Conservation (phyloP, 495 filamentous ascomycete species). For the Aspergillus bridgeri region DNA sequence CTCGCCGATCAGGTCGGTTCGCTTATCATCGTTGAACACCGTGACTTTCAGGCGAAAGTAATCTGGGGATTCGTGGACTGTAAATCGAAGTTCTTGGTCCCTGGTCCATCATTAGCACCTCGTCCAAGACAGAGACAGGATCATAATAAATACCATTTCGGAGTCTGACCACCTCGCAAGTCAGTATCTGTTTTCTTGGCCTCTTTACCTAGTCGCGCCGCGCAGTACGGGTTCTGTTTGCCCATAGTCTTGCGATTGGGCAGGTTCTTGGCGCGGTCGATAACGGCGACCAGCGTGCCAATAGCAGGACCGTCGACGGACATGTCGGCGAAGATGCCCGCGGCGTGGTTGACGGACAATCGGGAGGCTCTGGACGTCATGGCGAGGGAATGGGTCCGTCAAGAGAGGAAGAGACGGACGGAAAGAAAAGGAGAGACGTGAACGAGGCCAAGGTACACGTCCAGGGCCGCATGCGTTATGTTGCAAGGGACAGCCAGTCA, state of each 20-base stretch:
- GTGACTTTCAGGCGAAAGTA: slow-evolving; percentile 93
- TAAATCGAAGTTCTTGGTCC: slow-evolving; percentile 97
- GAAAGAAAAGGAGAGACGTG: slow-evolving; percentile 18
- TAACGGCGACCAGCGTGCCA: slow-evolving; percentile 84
- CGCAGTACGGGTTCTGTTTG: slow-evolving; percentile 98
- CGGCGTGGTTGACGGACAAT: slow-evolving; percentile 61
- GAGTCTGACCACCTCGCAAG: slow-evolving; percentile 90
- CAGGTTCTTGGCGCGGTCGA: slow-evolving; percentile 93
- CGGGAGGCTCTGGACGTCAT: slow-evolving; percentile 36
- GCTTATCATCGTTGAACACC: slow-evolving; percentile 96
- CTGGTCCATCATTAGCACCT: slow-evolving; percentile 42
- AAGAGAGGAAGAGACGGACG: slow-evolving; percentile 14
- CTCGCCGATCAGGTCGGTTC: slow-evolving; percentile 93
- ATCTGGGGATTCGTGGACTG: slow-evolving; percentile 92
- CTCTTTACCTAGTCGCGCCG: slow-evolving; percentile 90
- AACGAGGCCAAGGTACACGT: not conserved
- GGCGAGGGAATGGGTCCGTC: no score
- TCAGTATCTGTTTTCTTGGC: slow-evolving; percentile 97
- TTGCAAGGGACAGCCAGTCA: not conserved
- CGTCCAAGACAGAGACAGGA: not conserved
- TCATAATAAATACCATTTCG: slow-evolving; percentile 65
- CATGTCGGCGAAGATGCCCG: slow-evolving; percentile 95
- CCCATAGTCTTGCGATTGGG: slow-evolving; percentile 95
- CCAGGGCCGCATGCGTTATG: not conserved
- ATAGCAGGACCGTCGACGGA: slow-evolving; percentile 91